These are phyloP conservation scores for Ambrosia artemisiifolia DNA, from an alignment of 129 eudicot genomes.

Conservation along the genomic window DNA sequence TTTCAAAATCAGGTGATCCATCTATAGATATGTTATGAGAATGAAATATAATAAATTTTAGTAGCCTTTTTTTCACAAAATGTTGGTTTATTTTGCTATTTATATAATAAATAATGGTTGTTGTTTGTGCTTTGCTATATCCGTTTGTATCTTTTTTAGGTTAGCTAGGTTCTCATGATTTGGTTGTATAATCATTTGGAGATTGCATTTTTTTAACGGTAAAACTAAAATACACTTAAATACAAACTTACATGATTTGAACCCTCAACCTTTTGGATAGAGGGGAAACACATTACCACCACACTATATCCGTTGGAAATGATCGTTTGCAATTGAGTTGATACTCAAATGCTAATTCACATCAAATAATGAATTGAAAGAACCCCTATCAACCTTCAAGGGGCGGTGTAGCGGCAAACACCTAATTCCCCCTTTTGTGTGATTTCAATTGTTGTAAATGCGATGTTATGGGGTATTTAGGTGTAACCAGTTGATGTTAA, in stretches of 20 bases:
- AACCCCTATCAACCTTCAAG: not conserved
- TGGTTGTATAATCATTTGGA: conserved; percentile 11
- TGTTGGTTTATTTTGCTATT: conserved; percentile 23
- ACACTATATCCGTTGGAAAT: not conserved
- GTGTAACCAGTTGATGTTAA: too few relatives aligned
- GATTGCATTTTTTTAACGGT: too few relatives aligned
- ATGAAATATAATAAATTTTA: not conserved
- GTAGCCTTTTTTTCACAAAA: conserved; percentile 22
- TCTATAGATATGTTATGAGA: conserved; percentile 8
- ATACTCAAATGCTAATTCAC: conserved; percentile 47
- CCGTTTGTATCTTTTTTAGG: conserved; percentile 29
- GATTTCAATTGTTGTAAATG: too few relatives aligned
- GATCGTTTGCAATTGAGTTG: conserved; percentile 45
- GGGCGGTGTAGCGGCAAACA: too few relatives aligned
- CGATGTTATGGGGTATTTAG: too few relatives aligned
- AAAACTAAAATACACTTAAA: too few relatives aligned
- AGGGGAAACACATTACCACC: too few relatives aligned
- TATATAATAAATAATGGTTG: not conserved
- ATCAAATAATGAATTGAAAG: conserved; percentile 11
- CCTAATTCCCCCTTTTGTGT: too few relatives aligned
- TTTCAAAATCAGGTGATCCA: conserved; percentile 40
- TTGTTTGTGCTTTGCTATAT: conserved; percentile 46
- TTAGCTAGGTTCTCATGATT: conserved; percentile 13
- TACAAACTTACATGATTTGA: too few relatives aligned
- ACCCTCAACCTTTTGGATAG: too few relatives aligned